These are phyloP conservation scores for Alternaria conjuncta DNA, from an alignment of 2,329 filamentous ascomycete species.

Conservation along the genomic window DNA sequence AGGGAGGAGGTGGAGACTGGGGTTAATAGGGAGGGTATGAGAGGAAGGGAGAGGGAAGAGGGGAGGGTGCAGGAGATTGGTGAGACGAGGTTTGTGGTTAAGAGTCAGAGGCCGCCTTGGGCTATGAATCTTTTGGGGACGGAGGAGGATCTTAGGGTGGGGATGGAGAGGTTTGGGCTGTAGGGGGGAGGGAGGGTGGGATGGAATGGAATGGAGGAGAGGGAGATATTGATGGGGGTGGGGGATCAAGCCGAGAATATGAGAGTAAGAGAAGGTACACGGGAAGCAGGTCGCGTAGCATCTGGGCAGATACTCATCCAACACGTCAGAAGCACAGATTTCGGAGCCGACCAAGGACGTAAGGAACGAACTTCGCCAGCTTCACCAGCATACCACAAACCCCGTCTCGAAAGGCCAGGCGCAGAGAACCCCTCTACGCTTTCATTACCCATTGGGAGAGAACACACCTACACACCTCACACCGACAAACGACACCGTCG, in stretches of 20 bases:
- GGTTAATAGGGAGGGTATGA: not conserved
- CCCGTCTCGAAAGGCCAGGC: not conserved
- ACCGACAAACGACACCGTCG: not conserved
- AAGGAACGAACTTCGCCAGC: not conserved
- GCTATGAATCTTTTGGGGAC: conserved; percentile 79
- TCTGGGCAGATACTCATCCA: not conserved
- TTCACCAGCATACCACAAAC: not conserved
- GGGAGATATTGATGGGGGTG: not conserved
- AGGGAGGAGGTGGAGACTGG: not conserved
- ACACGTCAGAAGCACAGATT: not conserved
- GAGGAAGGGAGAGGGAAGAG: conserved; percentile 11
- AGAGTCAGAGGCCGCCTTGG: conserved; percentile 71
- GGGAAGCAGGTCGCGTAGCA: not conserved
- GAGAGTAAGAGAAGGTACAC: not conserved
- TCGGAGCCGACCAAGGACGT: not conserved
- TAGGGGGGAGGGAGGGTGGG: not conserved
- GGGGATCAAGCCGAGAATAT: not conserved
- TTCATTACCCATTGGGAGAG: not conserved
- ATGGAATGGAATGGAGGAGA: not conserved
- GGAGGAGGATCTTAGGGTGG: conserved; percentile 70
- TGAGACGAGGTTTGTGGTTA: conserved; percentile 59
- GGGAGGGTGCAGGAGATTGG: not conserved
- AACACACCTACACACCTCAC: not conserved
- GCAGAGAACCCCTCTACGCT: not conserved
- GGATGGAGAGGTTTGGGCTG: conserved; percentile 38